These are phyloP conservation scores for Pugionium dolabratum DNA, from an alignment of 345 rosid species.

Conservation along the genomic window DNA sequence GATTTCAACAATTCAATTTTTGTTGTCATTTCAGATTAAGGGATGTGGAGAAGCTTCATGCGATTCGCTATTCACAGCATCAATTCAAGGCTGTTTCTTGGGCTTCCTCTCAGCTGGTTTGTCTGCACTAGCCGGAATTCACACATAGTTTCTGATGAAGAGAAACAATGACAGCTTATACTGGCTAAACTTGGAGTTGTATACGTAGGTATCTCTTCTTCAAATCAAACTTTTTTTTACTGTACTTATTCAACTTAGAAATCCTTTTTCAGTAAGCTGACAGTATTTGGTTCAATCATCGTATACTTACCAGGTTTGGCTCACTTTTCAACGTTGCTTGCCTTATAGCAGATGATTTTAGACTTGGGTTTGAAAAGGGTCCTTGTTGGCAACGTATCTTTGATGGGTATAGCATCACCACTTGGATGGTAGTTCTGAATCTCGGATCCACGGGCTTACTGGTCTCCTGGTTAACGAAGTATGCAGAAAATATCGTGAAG, in stretches of 20 bases:
- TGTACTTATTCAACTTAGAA: not conserved
- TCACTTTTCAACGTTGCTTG: conserved; percentile 79
- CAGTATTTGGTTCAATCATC: not conserved
- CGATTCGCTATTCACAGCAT: conserved; percentile 84
- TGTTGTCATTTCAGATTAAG: conserved; percentile 55
- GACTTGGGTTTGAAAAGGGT: conserved; percentile 87
- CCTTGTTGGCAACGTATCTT: conserved; percentile 90
- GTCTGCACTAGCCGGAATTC: conserved; percentile 92
- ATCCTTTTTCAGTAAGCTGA: not conserved
- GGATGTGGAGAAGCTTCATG: conserved; percentile 90
- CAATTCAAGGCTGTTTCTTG: conserved; percentile 83
- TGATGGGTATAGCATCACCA: conserved; percentile 71
- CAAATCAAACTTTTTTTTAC: conserved; percentile 26
- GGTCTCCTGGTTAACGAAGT: conserved; percentile 90
- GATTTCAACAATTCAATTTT: not conserved
- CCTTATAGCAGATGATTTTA: conserved; percentile 81
- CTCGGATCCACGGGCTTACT: conserved; percentile 79
- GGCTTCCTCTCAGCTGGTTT: conserved; percentile 87
- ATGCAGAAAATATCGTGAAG: conserved; percentile 95
- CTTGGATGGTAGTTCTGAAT: conserved; percentile 86
- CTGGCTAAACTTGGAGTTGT: conserved; percentile 93
- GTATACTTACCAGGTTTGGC: conserved; percentile 60
- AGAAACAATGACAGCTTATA: conserved; percentile 89
- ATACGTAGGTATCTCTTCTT: conserved; percentile 76
- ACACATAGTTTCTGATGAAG: conserved; percentile 95